Evolutionary conservation across 495 filamentous ascomycete genomes (phyloP), one percentile per base, ranked within the genome.

Genomic region (Oidiodendron maius): DNA sequence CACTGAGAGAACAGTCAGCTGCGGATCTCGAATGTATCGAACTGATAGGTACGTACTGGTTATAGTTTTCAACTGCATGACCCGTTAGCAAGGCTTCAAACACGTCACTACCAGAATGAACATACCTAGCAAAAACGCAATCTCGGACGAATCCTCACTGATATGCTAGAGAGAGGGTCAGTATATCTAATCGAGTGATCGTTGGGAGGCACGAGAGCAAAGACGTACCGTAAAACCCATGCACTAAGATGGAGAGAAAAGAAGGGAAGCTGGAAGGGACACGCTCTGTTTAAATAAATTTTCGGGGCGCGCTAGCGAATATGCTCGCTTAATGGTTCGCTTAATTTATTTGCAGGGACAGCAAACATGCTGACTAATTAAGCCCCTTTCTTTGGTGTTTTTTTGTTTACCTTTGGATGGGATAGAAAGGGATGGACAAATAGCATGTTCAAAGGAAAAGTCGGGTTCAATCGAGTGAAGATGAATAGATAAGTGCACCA

Each of bases 61-160:
- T 55, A 56, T 64, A 66, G 54, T 61, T 64, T 64, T 64, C 61
- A 66, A 64, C 61, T n/a, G n/a, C n/a, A n/a, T n/a, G n/a, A n/a
- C n/a, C n/a, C n/a, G n/a, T n/a, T n/a, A n/a, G n/a, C n/a, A n/a
- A n/a, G n/a, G n/a, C n/a, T n/a, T n/a, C n/a, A n/a, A n/a, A n/a
- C n/a, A n/a, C n/a, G n/a, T n/a, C n/a, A n/a, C n/a, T n/a, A n/a
- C n/a, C n/a, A n/a, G n/a, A n/a, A n/a, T n/a, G n/a, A n/a, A n/a
- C n/a, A n/a, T n/a, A n/a, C n/a, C n/a, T 60, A 65, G 60, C 61
- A 61, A 65, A 64, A 62, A 62, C 59, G 54, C 56, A 50, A 61
- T 57, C 61, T 64, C 61, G 56, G 61, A 62, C 60, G 59, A 64
- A 64, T 61, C 61, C 55, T 64, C 53, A 56, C 53, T 51, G 53